Conservation (phyloP, 352 stramenopile species). For the Phytophthora chlamydospora region DNA sequence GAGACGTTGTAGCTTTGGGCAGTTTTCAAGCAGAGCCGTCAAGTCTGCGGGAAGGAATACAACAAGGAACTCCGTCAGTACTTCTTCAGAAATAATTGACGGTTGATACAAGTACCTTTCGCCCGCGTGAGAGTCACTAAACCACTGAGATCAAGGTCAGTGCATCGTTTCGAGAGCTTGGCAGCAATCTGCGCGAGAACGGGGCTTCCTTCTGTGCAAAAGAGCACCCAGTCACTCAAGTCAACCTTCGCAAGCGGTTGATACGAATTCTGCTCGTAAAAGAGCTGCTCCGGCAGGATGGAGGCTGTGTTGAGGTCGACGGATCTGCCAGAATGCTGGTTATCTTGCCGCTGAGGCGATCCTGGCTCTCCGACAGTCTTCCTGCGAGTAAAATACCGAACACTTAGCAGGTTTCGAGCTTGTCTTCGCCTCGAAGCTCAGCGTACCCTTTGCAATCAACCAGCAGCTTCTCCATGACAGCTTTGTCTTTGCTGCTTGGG, state of each 20-base stretch:
- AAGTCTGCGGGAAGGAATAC: constrained; percentile 39
- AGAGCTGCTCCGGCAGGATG: constrained; percentile 52
- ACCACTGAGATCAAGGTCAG: constrained; percentile 53
- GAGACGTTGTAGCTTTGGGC: constrained; percentile 41
- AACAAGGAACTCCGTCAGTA: neutral
- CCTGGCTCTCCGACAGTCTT: constrained; percentile 6
- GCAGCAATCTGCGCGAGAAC: constrained; percentile 45
- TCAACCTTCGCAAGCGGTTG: constrained; percentile 42
- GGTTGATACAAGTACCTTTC: constrained; percentile 32
- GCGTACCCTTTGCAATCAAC: constrained; percentile 53
- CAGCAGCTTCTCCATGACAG: constrained; percentile 50
- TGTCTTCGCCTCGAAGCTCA: neutral
- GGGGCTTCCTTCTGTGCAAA: constrained; percentile 35
- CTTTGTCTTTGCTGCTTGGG: constrained; percentile 39
- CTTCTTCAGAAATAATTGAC: too few relatives aligned
- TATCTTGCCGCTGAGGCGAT: constrained; percentile 22
- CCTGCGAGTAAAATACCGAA: constrained; percentile 22
- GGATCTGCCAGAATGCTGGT: constrained; percentile 50
- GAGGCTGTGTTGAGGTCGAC: neutral
- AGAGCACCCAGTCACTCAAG: constrained; percentile 58
- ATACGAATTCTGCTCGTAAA: constrained; percentile 65
- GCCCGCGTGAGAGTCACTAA: constrained; percentile 29
- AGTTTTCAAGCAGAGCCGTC: constrained; percentile 42
- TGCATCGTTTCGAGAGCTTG: constrained; percentile 52
- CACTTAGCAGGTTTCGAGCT: constrained; percentile 3